A percentile compares a stretch with the other conserved stretches of the same genome.
phyloP scores from a whole-genome alignment of 140 eudicot genomes.

The Ambrosia hybrid region DNA sequence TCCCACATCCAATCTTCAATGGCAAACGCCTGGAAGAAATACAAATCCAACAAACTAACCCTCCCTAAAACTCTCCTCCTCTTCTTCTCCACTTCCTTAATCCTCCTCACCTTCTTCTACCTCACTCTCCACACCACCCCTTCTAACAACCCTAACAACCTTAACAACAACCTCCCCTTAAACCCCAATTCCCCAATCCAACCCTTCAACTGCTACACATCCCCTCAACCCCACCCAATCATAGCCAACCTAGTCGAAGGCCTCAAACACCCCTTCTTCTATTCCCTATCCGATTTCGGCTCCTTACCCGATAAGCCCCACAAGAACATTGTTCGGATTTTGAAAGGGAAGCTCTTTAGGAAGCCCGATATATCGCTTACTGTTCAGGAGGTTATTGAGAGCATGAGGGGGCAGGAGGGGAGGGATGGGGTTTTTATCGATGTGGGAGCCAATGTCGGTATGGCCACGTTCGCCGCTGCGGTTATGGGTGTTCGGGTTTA shows the following conservation, averaged over 20 bases:
- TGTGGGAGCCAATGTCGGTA: conserved; percentile 98
- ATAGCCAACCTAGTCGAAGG: conserved; percentile 88
- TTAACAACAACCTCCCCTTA: neutral
- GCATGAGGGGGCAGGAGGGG: conserved; percentile 48
- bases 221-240: conserved; percentile 83
- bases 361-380: conserved; percentile 81
- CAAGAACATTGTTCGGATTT: conserved; percentile 79
- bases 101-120: conserved; percentile 69
- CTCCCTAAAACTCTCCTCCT: conserved; percentile 61
- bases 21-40: conserved; percentile 95
- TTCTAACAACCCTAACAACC: conserved; percentile 35
- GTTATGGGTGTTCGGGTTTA: conserved; percentile 92
- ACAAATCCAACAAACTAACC: conserved; percentile 51
- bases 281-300: conserved; percentile 80
- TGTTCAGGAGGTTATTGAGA: conserved; percentile 73
- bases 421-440: conserved; percentile 74
- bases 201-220: conserved; percentile 70
- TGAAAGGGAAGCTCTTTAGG: conserved; percentile 75
- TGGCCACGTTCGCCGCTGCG: conserved; percentile 97
- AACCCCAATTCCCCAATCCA: neutral
- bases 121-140: conserved; percentile 47
- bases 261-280: conserved; percentile 69
- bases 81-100: conserved; percentile 59
- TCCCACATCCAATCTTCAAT: conserved; percentile 28
- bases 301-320: conserved; percentile 92